Conservation (phyloP, 148 eudicot genomes). For the Talinum fruticosum region DNA sequence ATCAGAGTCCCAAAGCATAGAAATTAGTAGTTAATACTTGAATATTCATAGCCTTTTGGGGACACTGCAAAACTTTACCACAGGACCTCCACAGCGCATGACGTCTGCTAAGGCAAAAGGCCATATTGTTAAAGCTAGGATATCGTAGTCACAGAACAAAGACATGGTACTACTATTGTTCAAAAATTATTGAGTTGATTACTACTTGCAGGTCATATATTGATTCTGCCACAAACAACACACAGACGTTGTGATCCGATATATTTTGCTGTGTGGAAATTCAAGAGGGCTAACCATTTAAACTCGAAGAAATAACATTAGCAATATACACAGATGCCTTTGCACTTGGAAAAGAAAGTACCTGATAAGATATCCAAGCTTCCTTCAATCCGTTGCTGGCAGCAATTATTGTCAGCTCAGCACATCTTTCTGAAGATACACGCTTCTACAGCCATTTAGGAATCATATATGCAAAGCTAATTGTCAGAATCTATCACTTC, state of each 20-base stretch:
- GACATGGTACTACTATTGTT: background rate
- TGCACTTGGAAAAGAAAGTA: constrained; percentile 21
- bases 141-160: background rate
- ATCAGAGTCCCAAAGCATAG: background rate
- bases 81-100: background rate
- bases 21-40: background rate
- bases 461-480: background rate
- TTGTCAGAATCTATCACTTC: background rate
- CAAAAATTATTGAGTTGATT: background rate
- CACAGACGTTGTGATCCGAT: background rate
- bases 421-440: constrained; percentile 83
- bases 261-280: no score
- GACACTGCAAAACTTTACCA: background rate
- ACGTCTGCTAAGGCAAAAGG: background rate
- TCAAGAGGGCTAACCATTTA: no score
- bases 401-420: constrained; percentile 83
- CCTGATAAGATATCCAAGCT: constrained; percentile 98
- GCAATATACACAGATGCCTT: background rate
- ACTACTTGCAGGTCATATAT: background rate
- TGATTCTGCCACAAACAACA: background rate
- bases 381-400: constrained; percentile 93
- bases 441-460: constrained; percentile 53
- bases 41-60: background rate
- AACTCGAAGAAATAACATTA: background rate
- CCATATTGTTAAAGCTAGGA: background rate